Base-by-base conservation (phyloP, 1,284 basidiomycete species). In the Ceratobasidium sp. region DNA sequence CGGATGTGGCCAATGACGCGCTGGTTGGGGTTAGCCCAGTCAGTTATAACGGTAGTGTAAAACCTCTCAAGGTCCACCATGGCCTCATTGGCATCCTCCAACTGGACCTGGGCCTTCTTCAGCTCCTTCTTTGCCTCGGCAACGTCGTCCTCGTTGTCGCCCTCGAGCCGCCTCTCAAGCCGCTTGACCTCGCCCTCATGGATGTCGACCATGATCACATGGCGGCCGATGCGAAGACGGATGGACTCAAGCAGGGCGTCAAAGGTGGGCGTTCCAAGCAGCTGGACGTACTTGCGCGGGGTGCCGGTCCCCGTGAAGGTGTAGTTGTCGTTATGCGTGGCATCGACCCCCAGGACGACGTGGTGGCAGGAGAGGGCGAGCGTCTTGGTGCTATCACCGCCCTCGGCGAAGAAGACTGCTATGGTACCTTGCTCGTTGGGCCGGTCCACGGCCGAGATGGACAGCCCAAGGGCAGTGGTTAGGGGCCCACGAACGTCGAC, bases 261-360 rank as follows among this genome's bases (percentile, higher is more conserved):
- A 76, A 85, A 83, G 57, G 66, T n/a, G n/a, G n/a, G n/a, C n/a
- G n/a, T n/a, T n/a, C n/a, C n/a, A n/a, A n/a, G n/a, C n/a, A n/a
- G n/a, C n/a, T n/a, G n/a, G n/a, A n/a, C n/a, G n/a, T n/a, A n/a
- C n/a, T n/a, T n/a, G n/a, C n/a, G n/a, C n/a, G n/a, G n/a, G n/a
- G n/a, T 71, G 64, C 22, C 62, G 82, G 80, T 82, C 73, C 84
- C 81, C 75, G 59, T 74, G 59, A 75, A 77, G 76, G 82, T 47
- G 65, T 82, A 80, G 64, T 81, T 78, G 47, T 75, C 64, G 78
- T 80, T 85, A 64, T 74, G 79, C 66, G n/a, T 74, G 76, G 8
- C 79, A 50, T 84, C 84, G 76, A 84, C 83, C 27, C 76, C 79
- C 75, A 84, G 78, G 63, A 80, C 81, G 76, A 85, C 84, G 75